Percentiles rank a stretch among this genome's conserved stretches.
Evolutionary conservation across 2,329 filamentous ascomycete genomes (phyloP).

Genomic region (Neonectria neomacrospora): DNA sequence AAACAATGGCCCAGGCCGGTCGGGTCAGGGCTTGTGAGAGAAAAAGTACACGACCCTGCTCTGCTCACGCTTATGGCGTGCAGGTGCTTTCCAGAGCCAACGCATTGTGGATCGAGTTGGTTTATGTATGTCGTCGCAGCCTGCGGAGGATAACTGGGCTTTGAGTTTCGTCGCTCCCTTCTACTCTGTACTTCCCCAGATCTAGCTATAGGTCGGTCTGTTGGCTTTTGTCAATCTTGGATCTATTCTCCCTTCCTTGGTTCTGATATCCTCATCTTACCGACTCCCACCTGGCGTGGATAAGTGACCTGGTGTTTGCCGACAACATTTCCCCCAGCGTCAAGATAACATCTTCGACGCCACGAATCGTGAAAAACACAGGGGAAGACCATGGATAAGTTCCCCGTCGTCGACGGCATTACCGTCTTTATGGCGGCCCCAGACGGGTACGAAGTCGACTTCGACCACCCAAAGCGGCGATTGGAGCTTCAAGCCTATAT

Average conservation of each 20-base stretch:
- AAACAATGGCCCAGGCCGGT: background rate
- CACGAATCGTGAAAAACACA: background rate
- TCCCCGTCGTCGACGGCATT: slow-evolving; percentile 34
- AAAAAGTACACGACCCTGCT: background rate
- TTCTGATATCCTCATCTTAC: background rate
- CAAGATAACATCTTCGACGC: background rate
- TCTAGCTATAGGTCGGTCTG: background rate
- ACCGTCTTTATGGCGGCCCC: slow-evolving; percentile 41
- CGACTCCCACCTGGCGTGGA: slow-evolving; percentile 3
- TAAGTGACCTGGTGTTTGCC: background rate
- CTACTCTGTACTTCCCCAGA: background rate
- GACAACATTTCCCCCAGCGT: background rate
- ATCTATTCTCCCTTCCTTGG: background rate
- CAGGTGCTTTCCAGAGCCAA: slow-evolving; percentile 8
- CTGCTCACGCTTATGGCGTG: slow-evolving; percentile 10
- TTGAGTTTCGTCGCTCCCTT: slow-evolving; percentile 2
- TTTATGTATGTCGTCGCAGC: slow-evolving; percentile 5
- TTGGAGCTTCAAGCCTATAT: slow-evolving; percentile 36
- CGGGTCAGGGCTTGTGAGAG: background rate
- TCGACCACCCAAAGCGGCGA: slow-evolving; percentile 46
- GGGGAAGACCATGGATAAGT: slow-evolving; percentile 23
- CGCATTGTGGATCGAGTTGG: slow-evolving; percentile 10
- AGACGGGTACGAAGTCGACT: slow-evolving; percentile 48
- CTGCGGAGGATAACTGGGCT: background rate
- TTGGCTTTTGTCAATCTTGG: background rate